phyloP scores from a whole-genome alignment of 257 asterid species.

The Solanum dulcamara region DNA sequence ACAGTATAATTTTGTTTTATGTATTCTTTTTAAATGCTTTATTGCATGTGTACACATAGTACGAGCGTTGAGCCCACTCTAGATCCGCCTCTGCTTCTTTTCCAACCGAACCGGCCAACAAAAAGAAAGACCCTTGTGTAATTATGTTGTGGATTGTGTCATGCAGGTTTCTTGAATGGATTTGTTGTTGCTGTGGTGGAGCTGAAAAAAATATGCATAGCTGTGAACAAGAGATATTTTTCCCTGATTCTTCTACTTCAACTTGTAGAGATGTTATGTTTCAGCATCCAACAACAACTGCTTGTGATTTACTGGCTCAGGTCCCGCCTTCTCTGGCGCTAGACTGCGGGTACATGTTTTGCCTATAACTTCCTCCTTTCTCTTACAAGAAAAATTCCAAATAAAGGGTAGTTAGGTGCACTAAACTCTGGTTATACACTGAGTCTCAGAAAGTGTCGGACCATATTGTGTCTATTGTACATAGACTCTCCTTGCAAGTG shows the following conservation, averaged over 20 bases:
- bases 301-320: slow-evolving; percentile 49
- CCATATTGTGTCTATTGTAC: not conserved
- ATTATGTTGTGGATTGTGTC: not conserved
- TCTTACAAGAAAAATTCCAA: not conserved
- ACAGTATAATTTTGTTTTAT: not conserved
- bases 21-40: not conserved
- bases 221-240: slow-evolving; percentile 27
- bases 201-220: slow-evolving; percentile 17
- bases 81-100: not conserved
- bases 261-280: slow-evolving; percentile 57
- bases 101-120: not conserved
- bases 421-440: not conserved
- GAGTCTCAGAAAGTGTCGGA: not conserved
- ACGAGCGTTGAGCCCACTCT: not conserved
- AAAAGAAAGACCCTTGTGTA: not conserved
- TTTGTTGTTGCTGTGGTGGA: slow-evolving; percentile 80
- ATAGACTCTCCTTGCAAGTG: not conserved
- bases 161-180: slow-evolving; percentile 66
- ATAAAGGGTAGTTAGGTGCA: not conserved
- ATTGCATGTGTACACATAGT: not conserved
- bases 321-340: slow-evolving; percentile 44
- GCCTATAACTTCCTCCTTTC: not conserved
- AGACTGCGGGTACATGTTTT: slow-evolving; percentile 45
- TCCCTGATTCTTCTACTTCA: slow-evolving; percentile 26
- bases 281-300: slow-evolving; percentile 45